Evolutionary conservation across 192 early-diverging fungal genomes (phyloP).

Genomic region (Umbelopsis sp.): DNA sequence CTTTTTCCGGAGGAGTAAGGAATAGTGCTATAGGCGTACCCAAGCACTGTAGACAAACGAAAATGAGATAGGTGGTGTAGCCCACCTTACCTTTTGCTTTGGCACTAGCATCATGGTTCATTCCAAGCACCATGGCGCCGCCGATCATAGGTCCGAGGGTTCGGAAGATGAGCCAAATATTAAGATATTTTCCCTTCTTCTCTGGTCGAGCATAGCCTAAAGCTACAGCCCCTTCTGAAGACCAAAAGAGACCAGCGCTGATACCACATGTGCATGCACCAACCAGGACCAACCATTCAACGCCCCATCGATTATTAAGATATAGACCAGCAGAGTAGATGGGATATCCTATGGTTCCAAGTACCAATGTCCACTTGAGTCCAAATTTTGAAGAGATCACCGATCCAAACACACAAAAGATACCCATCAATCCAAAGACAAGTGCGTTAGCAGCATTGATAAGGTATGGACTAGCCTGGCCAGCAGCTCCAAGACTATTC

Average conservation of each 20-base stretch:
- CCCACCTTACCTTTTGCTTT: constrained; percentile 18
- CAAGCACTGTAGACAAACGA: constrained; percentile 12
- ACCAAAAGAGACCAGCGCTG: constrained; percentile 19
- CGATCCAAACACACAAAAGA: constrained; percentile 23
- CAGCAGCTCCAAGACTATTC: constrained; percentile 16
- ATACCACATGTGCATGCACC: constrained; percentile 16
- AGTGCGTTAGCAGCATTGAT: constrained; percentile 17
- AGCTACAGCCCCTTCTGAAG: constrained; percentile 12
- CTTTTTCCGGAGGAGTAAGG: constrained; percentile 14
- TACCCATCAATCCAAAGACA: constrained; percentile 18
- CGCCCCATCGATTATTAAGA: constrained; percentile 16
- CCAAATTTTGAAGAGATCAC: constrained; percentile 14
- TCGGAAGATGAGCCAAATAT: constrained; percentile 16
- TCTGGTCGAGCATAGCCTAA: constrained; percentile 16
- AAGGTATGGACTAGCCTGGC: not conserved
- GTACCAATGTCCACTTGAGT: not conserved
- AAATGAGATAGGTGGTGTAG: constrained; percentile 15
- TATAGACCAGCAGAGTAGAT: constrained; percentile 18
- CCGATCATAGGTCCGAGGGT: constrained; percentile 18
- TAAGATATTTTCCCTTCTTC: constrained; percentile 20
- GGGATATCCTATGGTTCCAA: constrained; percentile 15
- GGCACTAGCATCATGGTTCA: not conserved
- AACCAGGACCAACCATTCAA: constrained; percentile 16
- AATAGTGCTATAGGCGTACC: constrained; percentile 2
- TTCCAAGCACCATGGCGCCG: constrained; percentile 15